A percentile compares a stretch with the other conserved stretches of the same genome.
Evolutionary conservation across 768 basidiomycete genomes (phyloP).

Genomic region (Filobasidium wieringae): DNA sequence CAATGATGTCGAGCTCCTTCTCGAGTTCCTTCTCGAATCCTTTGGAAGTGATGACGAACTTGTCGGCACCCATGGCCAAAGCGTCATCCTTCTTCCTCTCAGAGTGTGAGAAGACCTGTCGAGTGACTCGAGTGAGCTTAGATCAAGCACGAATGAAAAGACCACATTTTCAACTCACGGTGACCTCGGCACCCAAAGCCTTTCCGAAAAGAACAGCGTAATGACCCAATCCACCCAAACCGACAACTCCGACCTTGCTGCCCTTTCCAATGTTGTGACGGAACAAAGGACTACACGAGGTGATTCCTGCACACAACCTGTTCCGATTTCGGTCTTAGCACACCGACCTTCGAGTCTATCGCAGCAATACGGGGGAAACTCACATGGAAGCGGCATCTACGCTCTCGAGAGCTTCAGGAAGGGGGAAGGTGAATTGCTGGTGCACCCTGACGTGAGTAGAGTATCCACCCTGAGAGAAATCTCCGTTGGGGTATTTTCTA

Average conservation of each 20-base stretch:
- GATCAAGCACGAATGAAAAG: neutral
- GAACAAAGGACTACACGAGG: slow-evolving; percentile 52
- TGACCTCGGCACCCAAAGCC: slow-evolving; percentile 52
- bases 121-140: no score
- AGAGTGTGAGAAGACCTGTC: slow-evolving; percentile 49
- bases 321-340: neutral
- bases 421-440: slow-evolving; percentile 49
- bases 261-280: slow-evolving; percentile 50
- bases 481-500: slow-evolving; percentile 32
- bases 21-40: slow-evolving; percentile 33
- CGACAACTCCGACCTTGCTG: slow-evolving; percentile 55
- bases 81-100: slow-evolving; percentile 51
- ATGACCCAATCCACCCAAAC: slow-evolving; percentile 48
- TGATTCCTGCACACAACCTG: slow-evolving; percentile 53
- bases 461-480: slow-evolving; percentile 44
- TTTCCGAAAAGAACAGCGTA: slow-evolving; percentile 44
- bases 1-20: slow-evolving; percentile 41
- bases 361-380: slow-evolving; percentile 5
- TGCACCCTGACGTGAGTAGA: slow-evolving; percentile 44
- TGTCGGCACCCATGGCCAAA: slow-evolving; percentile 42
- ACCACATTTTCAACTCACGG: slow-evolving; percentile 28
- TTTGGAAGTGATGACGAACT: slow-evolving; percentile 46
- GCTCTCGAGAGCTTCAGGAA: slow-evolving; percentile 49
- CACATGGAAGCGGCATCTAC: slow-evolving; percentile 52
- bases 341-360: neutral